A percentile compares a stretch with the other conserved stretches of the same genome.
phyloP scores from a whole-genome alignment of 1,139 yeast species.

The Casaregolazyma suthepensis region DNA sequence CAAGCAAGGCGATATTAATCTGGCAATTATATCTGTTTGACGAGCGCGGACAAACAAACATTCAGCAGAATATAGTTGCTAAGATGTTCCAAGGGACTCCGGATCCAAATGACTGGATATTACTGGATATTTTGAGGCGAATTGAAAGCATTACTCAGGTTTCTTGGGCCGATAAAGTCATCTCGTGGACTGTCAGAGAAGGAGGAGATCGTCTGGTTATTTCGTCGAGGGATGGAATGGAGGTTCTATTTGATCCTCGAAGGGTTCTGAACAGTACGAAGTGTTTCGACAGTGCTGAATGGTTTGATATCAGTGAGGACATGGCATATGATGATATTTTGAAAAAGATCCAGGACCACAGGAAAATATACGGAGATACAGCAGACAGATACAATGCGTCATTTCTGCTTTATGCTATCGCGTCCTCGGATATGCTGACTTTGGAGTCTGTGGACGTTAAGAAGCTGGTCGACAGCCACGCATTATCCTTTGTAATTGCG shows the following conservation, averaged over 20 bases:
- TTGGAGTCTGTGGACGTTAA: constrained; percentile 43
- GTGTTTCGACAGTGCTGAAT: constrained; percentile 28
- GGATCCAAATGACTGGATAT: constrained; percentile 53
- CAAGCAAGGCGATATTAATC: constrained; percentile 18
- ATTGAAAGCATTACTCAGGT: constrained; percentile 48
- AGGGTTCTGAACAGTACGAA: constrained; percentile 46
- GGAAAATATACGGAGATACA: constrained; percentile 4
- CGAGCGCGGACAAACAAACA: constrained; percentile 41
- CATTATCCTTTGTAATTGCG: constrained; percentile 51
- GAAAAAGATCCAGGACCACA: constrained; percentile 7
- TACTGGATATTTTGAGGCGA: constrained; percentile 48
- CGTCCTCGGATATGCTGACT: constrained; percentile 27
- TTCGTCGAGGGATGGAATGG: constrained; percentile 44
- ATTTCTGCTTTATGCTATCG: constrained; percentile 27
- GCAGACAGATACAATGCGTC: constrained; percentile 24
- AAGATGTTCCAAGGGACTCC: constrained; percentile 56
- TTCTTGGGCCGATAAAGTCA: constrained; percentile 56
- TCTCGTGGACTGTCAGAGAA: constrained; percentile 47
- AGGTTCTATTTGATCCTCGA: constrained; percentile 50
- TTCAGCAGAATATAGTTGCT: constrained; percentile 45
- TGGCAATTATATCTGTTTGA: constrained; percentile 35
- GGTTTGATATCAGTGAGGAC: constrained; percentile 9
- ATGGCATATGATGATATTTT: constrained; percentile 4
- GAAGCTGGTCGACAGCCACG: constrained; percentile 51
- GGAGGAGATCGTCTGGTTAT: constrained; percentile 34